Evolutionary conservation across 768 basidiomycete species (phyloP).

Genomic region (Rhizopogon salebrosus): DNA sequence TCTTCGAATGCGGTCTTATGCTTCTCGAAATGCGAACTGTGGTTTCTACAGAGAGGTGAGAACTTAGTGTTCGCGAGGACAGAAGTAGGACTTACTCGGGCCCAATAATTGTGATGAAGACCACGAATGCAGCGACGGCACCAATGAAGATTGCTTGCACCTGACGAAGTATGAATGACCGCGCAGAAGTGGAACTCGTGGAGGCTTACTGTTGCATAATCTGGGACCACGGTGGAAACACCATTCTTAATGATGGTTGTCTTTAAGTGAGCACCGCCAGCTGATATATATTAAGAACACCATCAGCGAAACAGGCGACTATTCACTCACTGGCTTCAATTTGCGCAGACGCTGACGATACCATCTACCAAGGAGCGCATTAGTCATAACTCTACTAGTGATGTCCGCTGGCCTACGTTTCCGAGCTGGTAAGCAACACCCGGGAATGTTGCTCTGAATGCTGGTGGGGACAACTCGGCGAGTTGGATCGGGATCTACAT

Average conservation of each 20-base stretch:
- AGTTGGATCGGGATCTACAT: conserved; percentile 67
- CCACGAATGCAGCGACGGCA: conserved; percentile 61
- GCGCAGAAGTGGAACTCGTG: conserved; percentile 17
- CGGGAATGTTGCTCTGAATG: conserved; percentile 84
- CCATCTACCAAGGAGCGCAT: conserved; percentile 35
- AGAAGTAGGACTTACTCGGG: conserved; percentile 51
- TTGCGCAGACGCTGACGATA: conserved; percentile 71
- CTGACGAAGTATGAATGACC: conserved; percentile 25
- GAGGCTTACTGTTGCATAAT: conserved; percentile 49
- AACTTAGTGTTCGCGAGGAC: not conserved
- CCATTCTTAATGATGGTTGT: conserved; percentile 44
- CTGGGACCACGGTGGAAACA: conserved; percentile 37
- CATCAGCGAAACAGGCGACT: not conserved
- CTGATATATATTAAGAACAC: conserved; percentile 25
- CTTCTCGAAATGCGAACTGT: conserved; percentile 80
- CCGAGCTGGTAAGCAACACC: conserved; percentile 84
- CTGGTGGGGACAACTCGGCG: conserved; percentile 80
- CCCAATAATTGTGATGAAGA: conserved; percentile 74
- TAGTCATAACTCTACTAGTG: not conserved
- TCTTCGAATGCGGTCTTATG: conserved; percentile 75
- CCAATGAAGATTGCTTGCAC: conserved; percentile 3
- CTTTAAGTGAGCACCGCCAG: conserved; percentile 55
- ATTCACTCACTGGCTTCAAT: conserved; percentile 62
- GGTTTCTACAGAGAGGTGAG: conserved; percentile 42
- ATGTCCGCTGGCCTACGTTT: conserved; percentile 34